Evolutionary conservation across 2,329 filamentous ascomycete genomes (phyloP), one percentile per base, ranked within the genome.

Genomic region (Aureobasidium sp.): DNA sequence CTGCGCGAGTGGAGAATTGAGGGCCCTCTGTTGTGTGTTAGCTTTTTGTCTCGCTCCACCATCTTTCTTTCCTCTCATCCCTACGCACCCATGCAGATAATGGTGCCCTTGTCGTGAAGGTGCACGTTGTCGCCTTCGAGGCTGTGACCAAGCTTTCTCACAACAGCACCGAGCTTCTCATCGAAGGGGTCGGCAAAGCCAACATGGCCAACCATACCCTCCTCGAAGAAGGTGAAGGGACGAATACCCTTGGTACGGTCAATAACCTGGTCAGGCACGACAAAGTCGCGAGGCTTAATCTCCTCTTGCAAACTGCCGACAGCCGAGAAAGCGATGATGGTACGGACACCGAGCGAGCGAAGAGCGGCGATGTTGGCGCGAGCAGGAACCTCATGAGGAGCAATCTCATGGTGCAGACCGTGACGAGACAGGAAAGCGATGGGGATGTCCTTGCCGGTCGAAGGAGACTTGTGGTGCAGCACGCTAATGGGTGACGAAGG

Each of bases 311-410:
- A 79, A 70, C 88, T 93, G 65, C 94, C 94, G 62, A 99, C 94
- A 53, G 94, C 94, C 66, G 88, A 93, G 80, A 99, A 99, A 66
- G 93, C 91, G 72, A 99, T 90, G 73, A 97, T 85, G 73, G 86
- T 89, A 70, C 92, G 87, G 49, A 97, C 94, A 67, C 94, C 94
- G 64, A 99, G 81, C 69, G 85, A 86, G 66, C 94, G 87, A 65
- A 99, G 82, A n/a, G 94, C 94, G n/a, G 94, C 93, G 70, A 99
- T 96, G 80, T 97, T 99, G 76, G 94, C 94, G 66, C 90, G 90
- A 67, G 87, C 85, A 63, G 92, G 91, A n/a, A 99, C 89, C 77
- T 99, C 94, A 72, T 97, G 92, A 0, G 94, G 94, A 6, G 92
- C 91, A 67, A 89, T 82, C 76, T 97, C 84, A 79, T 99, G 94